A percentile compares a stretch with the other conserved stretches of the same genome.
These are phyloP conservation scores for Citrullus mucosospermus DNA, from an alignment of 306 rosid genomes.

Conservation along the genomic window DNA sequence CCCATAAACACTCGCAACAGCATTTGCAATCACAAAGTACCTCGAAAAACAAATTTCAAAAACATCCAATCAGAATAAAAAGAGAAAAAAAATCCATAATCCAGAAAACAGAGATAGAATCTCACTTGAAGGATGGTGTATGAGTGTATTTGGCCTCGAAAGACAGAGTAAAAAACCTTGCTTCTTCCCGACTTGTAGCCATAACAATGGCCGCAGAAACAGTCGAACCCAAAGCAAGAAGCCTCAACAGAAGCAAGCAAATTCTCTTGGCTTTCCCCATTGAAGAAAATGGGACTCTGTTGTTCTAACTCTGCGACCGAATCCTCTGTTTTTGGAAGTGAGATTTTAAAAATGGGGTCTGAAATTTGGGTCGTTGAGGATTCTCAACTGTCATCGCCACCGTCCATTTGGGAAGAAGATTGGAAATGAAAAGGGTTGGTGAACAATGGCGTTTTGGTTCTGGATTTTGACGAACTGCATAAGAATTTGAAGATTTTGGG, in stretches of 20 bases:
- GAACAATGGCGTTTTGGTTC: not conserved
- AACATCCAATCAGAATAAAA: not conserved
- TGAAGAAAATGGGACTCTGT: not conserved
- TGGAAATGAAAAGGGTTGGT: not conserved
- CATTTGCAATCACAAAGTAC: slow-evolving; percentile 62
- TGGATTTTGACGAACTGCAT: not conserved
- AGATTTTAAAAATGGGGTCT: not conserved
- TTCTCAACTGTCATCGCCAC: not conserved
- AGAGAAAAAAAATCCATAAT: not conserved
- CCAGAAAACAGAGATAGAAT: not conserved
- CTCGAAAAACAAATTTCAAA: slow-evolving; percentile 11
- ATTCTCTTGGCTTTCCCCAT: slow-evolving; percentile 37
- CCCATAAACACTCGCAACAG: slow-evolving; percentile 52
- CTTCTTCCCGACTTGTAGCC: slow-evolving; percentile 58
- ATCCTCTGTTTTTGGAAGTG: not conserved
- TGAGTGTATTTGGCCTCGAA: slow-evolving; percentile 55
- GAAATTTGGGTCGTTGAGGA: not conserved
- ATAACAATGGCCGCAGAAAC: slow-evolving; percentile 54
- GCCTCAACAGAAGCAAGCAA: slow-evolving; percentile 37
- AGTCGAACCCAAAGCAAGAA: slow-evolving; percentile 56
- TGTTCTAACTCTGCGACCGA: not conserved
- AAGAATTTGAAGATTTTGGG: not conserved
- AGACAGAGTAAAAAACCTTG: slow-evolving; percentile 23
- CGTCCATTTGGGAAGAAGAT: not conserved
- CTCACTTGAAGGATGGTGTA: slow-evolving; percentile 63